phyloP scores from a whole-genome alignment of 2,329 filamentous ascomycete genomes.

The Aspergillus intermedius region DNA sequence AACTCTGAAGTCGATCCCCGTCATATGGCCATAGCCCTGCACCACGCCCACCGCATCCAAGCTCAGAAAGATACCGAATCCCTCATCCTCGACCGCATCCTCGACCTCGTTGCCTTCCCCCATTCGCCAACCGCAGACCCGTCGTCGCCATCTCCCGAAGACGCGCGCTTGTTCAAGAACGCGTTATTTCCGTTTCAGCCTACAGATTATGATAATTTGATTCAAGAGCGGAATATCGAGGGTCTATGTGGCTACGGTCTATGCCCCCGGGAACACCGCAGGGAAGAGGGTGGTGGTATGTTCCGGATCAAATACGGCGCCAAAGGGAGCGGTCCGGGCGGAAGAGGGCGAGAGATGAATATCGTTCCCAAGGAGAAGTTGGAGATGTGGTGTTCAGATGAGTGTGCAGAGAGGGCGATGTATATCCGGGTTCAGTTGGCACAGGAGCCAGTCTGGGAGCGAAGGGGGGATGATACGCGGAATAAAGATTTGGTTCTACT shows the following conservation, averaged over 20 bases:
- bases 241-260: conserved; percentile 76
- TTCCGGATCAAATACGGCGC: conserved; percentile 60
- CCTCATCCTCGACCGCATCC: conserved; percentile 64
- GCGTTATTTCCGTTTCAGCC: conserved; percentile 72
- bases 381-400: conserved; percentile 79
- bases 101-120: conserved; percentile 63
- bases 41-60: conserved; percentile 77
- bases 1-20: conserved; percentile 40
- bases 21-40: conserved; percentile 59
- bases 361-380: conserved; percentile 67
- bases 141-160: conserved; percentile 49
- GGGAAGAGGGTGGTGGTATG: conserved; percentile 49
- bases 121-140: conserved; percentile 46
- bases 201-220: conserved; percentile 78
- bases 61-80: conserved; percentile 72
- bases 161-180: conserved; percentile 59
- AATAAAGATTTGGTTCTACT: conserved; percentile 55
- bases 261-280: conserved; percentile 60
- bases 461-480: conserved; percentile 48
- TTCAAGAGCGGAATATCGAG: conserved; percentile 82
- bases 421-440: conserved; percentile 85
- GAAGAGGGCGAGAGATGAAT: conserved; percentile 48
- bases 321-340: conserved; percentile 41
- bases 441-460: conserved; percentile 79
- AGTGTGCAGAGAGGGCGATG: conserved; percentile 70